Percentiles rank a stretch among this genome's conserved stretches.
Conservation (phyloP, 73 alveolate genomes). For the Effrenium voratum region DNA sequence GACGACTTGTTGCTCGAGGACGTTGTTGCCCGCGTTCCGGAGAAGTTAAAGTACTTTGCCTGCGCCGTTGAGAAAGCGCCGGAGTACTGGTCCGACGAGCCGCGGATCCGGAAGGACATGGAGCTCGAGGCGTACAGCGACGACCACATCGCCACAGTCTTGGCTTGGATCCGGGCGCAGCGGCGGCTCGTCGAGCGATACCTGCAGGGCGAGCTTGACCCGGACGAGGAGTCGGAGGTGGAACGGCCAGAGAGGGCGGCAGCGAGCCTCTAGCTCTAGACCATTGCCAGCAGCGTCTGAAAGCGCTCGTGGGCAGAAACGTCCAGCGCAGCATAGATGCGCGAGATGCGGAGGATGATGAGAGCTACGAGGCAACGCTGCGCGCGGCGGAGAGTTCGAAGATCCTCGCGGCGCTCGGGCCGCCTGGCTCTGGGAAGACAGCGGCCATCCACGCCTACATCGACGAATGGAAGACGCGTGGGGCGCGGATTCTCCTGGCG, state of each 20-base stretch:
- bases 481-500: background rate
- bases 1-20: background rate
- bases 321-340: background rate
- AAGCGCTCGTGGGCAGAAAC: background rate
- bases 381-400: background rate
- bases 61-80: background rate
- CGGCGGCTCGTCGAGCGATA: no score
- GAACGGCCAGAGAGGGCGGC: background rate
- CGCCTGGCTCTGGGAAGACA: slow-evolving; percentile 24
- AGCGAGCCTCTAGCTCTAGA: background rate
- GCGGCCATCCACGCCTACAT: background rate
- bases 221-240: background rate
- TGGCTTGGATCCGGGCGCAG: background rate
- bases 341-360: background rate
- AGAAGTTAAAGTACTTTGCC: background rate
- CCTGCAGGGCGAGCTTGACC: no score
- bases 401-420: background rate
- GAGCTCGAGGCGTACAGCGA: background rate
- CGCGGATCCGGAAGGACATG: background rate
- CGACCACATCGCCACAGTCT: background rate
- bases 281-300: background rate
- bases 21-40: background rate
- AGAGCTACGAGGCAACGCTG: background rate
- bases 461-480: background rate
- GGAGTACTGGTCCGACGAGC: background rate